A percentile compares a stretch with the other conserved stretches of the same genome.
These are phyloP conservation scores for Craspedostauros australis DNA, from an alignment of 108 stramenopile genomes.

Conservation along the genomic window DNA sequence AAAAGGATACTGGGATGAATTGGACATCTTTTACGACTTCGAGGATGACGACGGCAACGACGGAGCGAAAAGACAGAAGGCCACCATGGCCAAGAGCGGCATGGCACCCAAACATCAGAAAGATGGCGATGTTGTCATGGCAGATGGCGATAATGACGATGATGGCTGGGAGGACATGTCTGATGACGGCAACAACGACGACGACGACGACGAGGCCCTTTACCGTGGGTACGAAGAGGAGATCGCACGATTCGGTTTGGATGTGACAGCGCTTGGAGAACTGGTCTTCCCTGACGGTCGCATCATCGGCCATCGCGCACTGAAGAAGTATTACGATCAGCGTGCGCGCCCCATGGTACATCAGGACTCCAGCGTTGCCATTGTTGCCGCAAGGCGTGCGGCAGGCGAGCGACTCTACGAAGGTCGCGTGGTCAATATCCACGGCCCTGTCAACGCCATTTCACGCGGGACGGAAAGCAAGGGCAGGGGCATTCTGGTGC, in stretches of 20 bases:
- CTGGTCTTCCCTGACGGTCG: conserved; percentile 83
- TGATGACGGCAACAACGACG: conserved; percentile 43
- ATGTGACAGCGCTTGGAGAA: conserved; percentile 84
- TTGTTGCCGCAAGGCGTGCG: conserved; percentile 61
- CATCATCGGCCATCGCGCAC: conserved; percentile 80
- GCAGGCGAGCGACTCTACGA: conserved; percentile 72
- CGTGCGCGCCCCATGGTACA: conserved; percentile 37
- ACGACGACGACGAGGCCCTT: conserved; percentile 54
- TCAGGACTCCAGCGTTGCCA: conserved; percentile 31
- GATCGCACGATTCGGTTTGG: conserved; percentile 72
- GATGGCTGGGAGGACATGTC: conserved; percentile 53
- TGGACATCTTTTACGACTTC: conserved; percentile 96
- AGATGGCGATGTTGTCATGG: conserved; percentile 21
- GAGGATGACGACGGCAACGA: conserved; percentile 48
- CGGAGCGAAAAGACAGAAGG: neutral
- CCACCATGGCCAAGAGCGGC: neutral
- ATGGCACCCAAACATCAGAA: conserved; percentile 2
- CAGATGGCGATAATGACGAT: conserved; percentile 47
- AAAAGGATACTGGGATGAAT: conserved; percentile 89
- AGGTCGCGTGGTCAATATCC: conserved; percentile 57
- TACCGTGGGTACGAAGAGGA: conserved; percentile 71
- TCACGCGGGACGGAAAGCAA: no score
- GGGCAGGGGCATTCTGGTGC: conserved; percentile 62
- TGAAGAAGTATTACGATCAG: conserved; percentile 80
- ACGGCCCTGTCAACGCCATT: conserved; percentile 5